Conservation (phyloP, 2,329 filamentous ascomycete species). For the Dryadomyces sulphureus region DNA sequence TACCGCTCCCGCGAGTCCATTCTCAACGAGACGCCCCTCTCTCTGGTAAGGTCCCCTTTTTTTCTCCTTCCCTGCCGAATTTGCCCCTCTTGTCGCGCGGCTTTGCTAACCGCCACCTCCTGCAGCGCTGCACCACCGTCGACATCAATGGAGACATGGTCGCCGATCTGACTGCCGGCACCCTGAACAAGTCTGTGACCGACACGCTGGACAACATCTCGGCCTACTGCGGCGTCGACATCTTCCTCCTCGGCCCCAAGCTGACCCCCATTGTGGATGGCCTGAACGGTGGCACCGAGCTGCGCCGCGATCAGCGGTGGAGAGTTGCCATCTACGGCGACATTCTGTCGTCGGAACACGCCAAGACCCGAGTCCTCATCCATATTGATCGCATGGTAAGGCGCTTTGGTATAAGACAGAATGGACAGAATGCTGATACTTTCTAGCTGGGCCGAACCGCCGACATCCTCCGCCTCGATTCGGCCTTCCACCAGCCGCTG, state of each 20-base stretch:
- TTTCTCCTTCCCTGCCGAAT: slow-evolving; percentile 3
- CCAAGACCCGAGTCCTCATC: slow-evolving; percentile 88
- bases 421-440: neutral
- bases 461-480: slow-evolving; percentile 67
- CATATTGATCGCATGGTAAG: slow-evolving; percentile 90
- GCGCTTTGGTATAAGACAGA: slow-evolving; percentile 7
- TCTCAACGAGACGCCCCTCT: slow-evolving; percentile 80
- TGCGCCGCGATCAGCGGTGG: slow-evolving; percentile 79
- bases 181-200: slow-evolving; percentile 61
- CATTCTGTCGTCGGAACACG: slow-evolving; percentile 87
- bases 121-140: slow-evolving; percentile 76
- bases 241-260: slow-evolving; percentile 88
- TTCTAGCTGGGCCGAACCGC: slow-evolving; percentile 54
- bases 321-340: slow-evolving; percentile 91
- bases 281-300: slow-evolving; percentile 62
- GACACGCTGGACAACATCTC: slow-evolving; percentile 80
- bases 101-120: slow-evolving; percentile 3
- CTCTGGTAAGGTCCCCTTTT: slow-evolving; percentile 38
- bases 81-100: neutral
- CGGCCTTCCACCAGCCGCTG: slow-evolving; percentile 79
- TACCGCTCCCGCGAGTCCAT: slow-evolving; percentile 82
- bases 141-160: slow-evolving; percentile 88
- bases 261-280: slow-evolving; percentile 62
- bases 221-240: slow-evolving; percentile 81
- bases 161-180: slow-evolving; percentile 53